Evolutionary conservation across 805 yeast species (phyloP).

Genomic region (Kodamaea kaohsiungensis): DNA sequence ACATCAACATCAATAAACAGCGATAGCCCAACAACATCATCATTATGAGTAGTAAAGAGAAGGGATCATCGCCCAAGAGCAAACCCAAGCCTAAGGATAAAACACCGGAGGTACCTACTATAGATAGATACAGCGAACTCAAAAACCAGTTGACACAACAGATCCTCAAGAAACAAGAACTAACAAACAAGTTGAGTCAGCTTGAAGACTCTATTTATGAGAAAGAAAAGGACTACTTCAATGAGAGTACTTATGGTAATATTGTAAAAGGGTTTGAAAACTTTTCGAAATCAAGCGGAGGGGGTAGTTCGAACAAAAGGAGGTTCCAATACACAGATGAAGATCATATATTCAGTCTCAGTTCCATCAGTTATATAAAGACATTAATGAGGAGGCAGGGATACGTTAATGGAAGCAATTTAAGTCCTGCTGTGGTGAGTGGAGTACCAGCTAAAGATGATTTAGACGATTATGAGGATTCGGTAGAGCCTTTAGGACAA

Average conservation of each 20-base stretch:
- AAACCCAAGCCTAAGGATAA: slow-evolving; percentile 6
- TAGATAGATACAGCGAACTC: slow-evolving; percentile 62
- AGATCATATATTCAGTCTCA: slow-evolving; percentile 78
- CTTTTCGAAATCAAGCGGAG: slow-evolving; percentile 52
- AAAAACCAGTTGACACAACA: slow-evolving; percentile 66
- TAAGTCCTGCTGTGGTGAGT: slow-evolving; percentile 2
- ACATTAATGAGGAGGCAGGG: slow-evolving; percentile 52
- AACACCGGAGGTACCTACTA: slow-evolving; percentile 18
- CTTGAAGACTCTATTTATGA: slow-evolving; percentile 80
- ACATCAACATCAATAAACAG: neutral
- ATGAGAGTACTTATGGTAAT: slow-evolving; percentile 73
- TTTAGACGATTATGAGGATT: slow-evolving; percentile 40
- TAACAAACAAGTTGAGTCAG: slow-evolving; percentile 62
- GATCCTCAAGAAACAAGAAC: slow-evolving; percentile 57
- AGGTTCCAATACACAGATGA: slow-evolving; percentile 62
- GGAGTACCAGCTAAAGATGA: slow-evolving; percentile 26
- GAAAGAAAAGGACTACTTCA: slow-evolving; percentile 74
- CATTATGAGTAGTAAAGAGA: neutral
- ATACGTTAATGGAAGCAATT: slow-evolving; percentile 18
- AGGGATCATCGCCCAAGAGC: slow-evolving; percentile 3
- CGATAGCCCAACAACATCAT: neutral
- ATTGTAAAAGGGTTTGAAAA: slow-evolving; percentile 91
- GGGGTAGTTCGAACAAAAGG: slow-evolving; percentile 39
- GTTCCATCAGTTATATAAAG: slow-evolving; percentile 69
- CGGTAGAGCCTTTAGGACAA: slow-evolving; percentile 26